Evolutionary conservation across 192 early-diverging fungal genomes (phyloP), one percentile per base, ranked within the genome.

Genomic region (Backusella macrospora): DNA sequence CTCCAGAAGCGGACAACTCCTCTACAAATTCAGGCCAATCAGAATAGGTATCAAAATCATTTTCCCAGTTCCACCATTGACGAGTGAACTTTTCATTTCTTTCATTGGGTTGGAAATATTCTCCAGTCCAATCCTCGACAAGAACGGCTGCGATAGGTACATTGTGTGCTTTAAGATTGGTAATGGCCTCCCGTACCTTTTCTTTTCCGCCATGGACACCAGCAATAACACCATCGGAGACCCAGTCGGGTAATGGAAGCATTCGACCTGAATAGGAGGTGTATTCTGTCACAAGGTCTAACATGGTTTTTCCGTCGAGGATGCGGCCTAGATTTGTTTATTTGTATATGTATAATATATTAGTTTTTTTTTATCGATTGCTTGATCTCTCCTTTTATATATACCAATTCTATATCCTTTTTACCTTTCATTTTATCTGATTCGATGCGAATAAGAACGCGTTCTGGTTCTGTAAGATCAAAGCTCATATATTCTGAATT

Each of bases 31-130:
- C 13, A 3, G 26, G 18, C 73, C 77, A 79, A 29, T 80, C 42
- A 14, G 73, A 68, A 62, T 81, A 81, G 14, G 81, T 40, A 12
- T 37, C 73, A 46, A 42, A 14, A 67, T 81, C 79, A 64, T 44
- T 80, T 40, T 81, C 78, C 80, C 80, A 81, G 46, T 81, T 80
- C 79, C 78, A 79, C 79, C 79, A 81, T 16, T 80, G 48, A 6
- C 79, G 70, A 71, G 75, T 69, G 13, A 81, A 44, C 15, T 75
- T 62, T 5, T 21, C 44, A 6, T 9, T 21, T 14, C 55, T 74
- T 21, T 73, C 65, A 7, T 64, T 71, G n/a, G 52, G 68, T 62
- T 81, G 78, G 8, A 75, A 47, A 26, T 71, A 59, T 55, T 73
- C 45, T 1, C 81, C 81, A 15, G 71, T 75, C 80, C 81, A 83